Base-by-base conservation (phyloP, 192 early-diverging fungal species). In the Gigaspora rosea region DNA sequence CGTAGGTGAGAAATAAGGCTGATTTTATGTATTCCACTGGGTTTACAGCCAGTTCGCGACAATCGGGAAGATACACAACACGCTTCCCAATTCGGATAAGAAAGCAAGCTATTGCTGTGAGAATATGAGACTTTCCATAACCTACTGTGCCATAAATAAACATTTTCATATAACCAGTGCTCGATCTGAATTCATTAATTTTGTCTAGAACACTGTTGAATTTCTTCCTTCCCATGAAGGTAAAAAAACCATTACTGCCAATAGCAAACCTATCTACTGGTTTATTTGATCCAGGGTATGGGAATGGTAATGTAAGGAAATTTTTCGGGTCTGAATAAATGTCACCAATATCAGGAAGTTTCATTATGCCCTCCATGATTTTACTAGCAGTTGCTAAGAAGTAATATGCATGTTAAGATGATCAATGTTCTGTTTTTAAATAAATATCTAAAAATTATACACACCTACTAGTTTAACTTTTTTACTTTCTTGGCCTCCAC, bases 61-160 rank as follows among this genome's bases (percentile, higher is more conserved):
- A 75, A 36, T 75, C 57, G n/a, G 57, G 58, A 52, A 75, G 58
- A 75, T 36, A 75, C 5, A 75, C 73, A 16, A 75, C 73, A 62
- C 3, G 73, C 18, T 48, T 75, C 62, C 15, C 73, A 15, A 35
- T 58, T 22, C 35, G 9, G 48, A 36, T 16, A 49, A 75, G 58
- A 47, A 75, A 63, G 16, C 73, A 75, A 35, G 56, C 11, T 18
- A 75, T 75, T 61, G 57, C 73, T 75, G 73, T 41, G n/a, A 63
- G 73, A 47, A 75, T 61, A 48, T 75, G 73, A 8, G 57, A 75
- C 35, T 75, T 75, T 2, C 57, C 57, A 33, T 75, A 75, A 16
- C 73, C 58, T 1, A 75, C 20, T n/a, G 58, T 61, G 16, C 56
- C 58, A 22, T 58, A 75, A 63, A 75, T 32, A 59, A 57, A 75